Conservation (phyloP, 108 stramenopile species). For the Seminavis robusta region DNA sequence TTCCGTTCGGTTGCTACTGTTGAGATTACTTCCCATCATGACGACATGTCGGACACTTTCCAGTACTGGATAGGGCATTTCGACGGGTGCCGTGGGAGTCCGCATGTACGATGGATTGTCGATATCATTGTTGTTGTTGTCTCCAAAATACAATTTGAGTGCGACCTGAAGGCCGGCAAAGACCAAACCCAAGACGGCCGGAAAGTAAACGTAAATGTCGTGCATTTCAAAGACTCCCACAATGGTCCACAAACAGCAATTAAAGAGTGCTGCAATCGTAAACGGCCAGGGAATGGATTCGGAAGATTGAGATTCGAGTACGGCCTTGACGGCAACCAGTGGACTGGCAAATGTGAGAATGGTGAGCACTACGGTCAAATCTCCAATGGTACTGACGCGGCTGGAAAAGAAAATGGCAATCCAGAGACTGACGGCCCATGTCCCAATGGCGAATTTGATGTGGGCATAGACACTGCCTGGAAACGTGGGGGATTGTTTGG, state of each 20-base stretch:
- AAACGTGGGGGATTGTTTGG: slow-evolving; percentile 31
- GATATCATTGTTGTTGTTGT: too few relatives aligned
- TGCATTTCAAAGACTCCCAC: slow-evolving; percentile 60
- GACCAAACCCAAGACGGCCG: slow-evolving; percentile 64
- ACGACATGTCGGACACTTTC: too few relatives aligned
- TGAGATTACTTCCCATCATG: too few relatives aligned
- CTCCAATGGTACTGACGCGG: slow-evolving; percentile 33
- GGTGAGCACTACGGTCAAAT: slow-evolving; percentile 48
- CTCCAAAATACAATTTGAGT: slow-evolving; percentile 54
- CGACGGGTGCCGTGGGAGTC: too few relatives aligned
- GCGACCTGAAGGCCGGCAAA: slow-evolving; percentile 62
- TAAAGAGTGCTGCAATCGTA: slow-evolving; percentile 66
- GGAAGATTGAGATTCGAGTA: slow-evolving; percentile 62
- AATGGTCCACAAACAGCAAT: slow-evolving; percentile 73
- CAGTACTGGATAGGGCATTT: too few relatives aligned
- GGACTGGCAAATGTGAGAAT: slow-evolving; percentile 70
- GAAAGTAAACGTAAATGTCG: slow-evolving; percentile 77
- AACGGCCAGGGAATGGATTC: slow-evolving; percentile 80
- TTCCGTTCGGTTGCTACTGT: too few relatives aligned
- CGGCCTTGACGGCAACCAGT: slow-evolving; percentile 57
- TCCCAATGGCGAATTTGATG: too few relatives aligned
- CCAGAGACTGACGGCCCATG: too few relatives aligned
- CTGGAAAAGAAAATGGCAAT: too few relatives aligned
- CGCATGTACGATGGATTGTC: too few relatives aligned
- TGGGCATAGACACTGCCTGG: slow-evolving; percentile 50